Evolutionary conservation across 2,329 filamentous ascomycete genomes (phyloP).

Genomic region (Knufia petricola): DNA sequence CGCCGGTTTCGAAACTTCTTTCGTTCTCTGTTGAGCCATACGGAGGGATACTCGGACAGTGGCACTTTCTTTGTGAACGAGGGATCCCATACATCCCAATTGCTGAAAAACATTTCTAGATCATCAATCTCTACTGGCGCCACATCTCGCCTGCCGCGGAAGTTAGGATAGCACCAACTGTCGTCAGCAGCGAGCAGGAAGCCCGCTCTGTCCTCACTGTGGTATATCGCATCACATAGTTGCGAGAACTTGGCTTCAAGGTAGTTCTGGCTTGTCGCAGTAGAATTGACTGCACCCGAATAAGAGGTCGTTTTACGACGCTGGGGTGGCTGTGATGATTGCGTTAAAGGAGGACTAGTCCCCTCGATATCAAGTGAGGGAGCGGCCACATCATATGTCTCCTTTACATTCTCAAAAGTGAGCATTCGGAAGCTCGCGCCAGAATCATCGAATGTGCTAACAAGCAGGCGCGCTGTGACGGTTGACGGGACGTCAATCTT

Average conservation of each 20-base stretch:
- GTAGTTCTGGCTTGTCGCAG: not conserved
- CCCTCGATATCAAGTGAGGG: not conserved
- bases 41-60: not conserved
- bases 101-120: not conserved
- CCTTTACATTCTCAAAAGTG: slow-evolving; percentile 1
- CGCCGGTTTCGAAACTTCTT: not conserved
- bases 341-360: not conserved
- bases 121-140: slow-evolving; percentile 3
- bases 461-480: not conserved
- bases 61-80: not conserved
- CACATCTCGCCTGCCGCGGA: not conserved
- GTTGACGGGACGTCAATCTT: not conserved
- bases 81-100: not conserved
- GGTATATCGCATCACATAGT: not conserved
- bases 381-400: not conserved
- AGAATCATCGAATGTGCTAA: not conserved
- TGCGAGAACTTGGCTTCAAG: not conserved
- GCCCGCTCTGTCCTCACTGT: not conserved
- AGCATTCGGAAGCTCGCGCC: not conserved
- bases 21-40: not conserved
- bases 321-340: too few relatives aligned
- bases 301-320: too few relatives aligned
- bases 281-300: not conserved
- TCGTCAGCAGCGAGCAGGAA: slow-evolving; percentile 1
- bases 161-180: not conserved